Evolutionary conservation across 2,329 filamentous ascomycete genomes (phyloP), one percentile per base, ranked within the genome.

Genomic region (Cladosporium cucumerinum): DNA sequence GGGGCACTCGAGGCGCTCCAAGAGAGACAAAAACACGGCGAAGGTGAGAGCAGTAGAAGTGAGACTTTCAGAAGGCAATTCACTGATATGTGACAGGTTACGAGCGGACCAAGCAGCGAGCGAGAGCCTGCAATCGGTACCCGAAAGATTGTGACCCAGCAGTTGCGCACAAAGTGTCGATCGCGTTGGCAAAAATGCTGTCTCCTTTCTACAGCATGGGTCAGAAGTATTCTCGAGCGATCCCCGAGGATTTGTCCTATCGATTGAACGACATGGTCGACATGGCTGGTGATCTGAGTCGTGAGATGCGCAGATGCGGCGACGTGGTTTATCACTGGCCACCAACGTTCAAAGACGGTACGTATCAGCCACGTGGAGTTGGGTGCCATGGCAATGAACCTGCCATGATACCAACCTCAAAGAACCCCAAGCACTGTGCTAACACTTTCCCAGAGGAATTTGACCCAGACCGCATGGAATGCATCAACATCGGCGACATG

Each of bases 1-100:
- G 49, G 59, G 34, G 54, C 75, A 49, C 72, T 81, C 60, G 71
- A 78, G 51, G 61, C 76, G 60, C 75, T 77, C 68, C 76, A 82
- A 63, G 69, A 75, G 32, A 71, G 76, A 52, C 72, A 74, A n/a
- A 74, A 74, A 71, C 63, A 77, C 70, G 69, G 76, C 74, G 74
- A 81, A 77, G 79, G 73, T 75, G 54, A 63, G 70, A 14, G 25
- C 8, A 8, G 8, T 21, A 21, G n/a, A 46, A 21, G 46, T 63
- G 69, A 14, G 12, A 23, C 21, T 51, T n/a, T 11, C 11, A 48
- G 21, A 39, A 48, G 11, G 6, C 60, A 18, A 57, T 62, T 70
- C 51, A 70, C 49, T 32, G 23, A n/a, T 25, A 23, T 12, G 12
- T 6, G 54, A 34, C 21, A 75, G 73, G 73, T 0, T 75, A 75